Evolutionary conservation across 306 rosid species (phyloP).

Genomic region (Psophocarpus tetragonolobus): DNA sequence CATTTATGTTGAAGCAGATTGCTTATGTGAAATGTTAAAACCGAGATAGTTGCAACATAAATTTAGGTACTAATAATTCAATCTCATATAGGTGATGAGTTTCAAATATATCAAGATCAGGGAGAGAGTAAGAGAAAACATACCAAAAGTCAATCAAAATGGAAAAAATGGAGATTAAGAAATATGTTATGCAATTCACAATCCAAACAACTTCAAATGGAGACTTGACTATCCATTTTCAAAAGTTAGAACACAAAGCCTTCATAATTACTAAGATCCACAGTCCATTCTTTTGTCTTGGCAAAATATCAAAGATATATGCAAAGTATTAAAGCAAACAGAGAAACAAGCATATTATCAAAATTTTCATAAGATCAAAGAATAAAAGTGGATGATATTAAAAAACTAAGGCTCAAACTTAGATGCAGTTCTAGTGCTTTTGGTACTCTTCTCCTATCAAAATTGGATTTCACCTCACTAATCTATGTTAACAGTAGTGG

Average conservation of each 20-base stretch:
- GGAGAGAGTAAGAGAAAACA: neutral
- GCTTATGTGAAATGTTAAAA: conserved; percentile 11
- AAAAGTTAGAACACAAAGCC: neutral
- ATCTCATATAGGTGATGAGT: neutral
- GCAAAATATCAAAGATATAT: neutral
- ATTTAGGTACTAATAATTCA: neutral
- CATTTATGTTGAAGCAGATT: conserved; percentile 5
- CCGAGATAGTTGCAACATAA: neutral
- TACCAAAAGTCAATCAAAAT: conserved; percentile 21
- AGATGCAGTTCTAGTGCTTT: neutral
- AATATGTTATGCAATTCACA: neutral
- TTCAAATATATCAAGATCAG: conserved; percentile 5
- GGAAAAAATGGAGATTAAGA: neutral
- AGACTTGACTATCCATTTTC: neutral
- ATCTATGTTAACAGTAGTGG: neutral
- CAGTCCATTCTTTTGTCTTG: conserved; percentile 13
- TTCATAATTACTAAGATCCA: neutral
- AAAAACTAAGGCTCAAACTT: neutral
- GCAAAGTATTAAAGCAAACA: neutral
- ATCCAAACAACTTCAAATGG: conserved; percentile 3
- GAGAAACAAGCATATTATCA: neutral
- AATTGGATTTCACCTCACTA: neutral
- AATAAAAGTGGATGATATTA: neutral
- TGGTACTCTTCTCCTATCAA: neutral
- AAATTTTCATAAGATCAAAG: conserved; percentile 22